Conservation (phyloP, 202 grass and related monocot genomes). For the Schoenoplectus tabernaemontani region DNA sequence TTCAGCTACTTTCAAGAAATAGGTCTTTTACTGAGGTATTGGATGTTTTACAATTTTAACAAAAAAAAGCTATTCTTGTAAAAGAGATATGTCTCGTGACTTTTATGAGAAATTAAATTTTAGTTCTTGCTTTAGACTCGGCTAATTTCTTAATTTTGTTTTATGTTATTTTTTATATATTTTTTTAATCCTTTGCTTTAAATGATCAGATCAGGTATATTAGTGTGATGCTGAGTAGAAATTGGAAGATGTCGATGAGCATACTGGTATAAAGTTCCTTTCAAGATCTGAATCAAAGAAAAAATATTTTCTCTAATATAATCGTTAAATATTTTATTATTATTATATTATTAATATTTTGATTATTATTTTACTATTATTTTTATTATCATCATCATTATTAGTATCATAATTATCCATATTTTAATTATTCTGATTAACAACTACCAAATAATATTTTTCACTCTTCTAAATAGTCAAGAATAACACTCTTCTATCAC, state of each 20-base stretch:
- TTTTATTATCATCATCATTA: too few species aligned
- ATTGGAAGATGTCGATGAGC: not conserved
- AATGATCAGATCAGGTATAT: not conserved
- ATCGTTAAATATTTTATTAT: too few species aligned
- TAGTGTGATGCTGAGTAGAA: not conserved
- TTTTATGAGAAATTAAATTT: not conserved
- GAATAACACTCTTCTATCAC: too few species aligned
- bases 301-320: not conserved
- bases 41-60: not conserved
- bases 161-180: too few species aligned
- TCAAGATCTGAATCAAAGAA: not conserved
- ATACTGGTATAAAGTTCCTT: not conserved
- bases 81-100: too few species aligned
- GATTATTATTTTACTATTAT: too few species aligned
- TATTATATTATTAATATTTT: too few species aligned
- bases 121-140: not conserved
- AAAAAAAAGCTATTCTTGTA: not conserved
- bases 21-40: not conserved
- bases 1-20: not conserved
- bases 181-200: too few species aligned
- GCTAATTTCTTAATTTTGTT: not conserved
- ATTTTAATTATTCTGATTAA: too few species aligned
- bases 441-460: too few species aligned
- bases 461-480: too few species aligned
- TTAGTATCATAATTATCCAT: too few species aligned